Base-by-base conservation (phyloP, 805 yeast species). In the Schizosaccharomyces octosporus region DNA sequence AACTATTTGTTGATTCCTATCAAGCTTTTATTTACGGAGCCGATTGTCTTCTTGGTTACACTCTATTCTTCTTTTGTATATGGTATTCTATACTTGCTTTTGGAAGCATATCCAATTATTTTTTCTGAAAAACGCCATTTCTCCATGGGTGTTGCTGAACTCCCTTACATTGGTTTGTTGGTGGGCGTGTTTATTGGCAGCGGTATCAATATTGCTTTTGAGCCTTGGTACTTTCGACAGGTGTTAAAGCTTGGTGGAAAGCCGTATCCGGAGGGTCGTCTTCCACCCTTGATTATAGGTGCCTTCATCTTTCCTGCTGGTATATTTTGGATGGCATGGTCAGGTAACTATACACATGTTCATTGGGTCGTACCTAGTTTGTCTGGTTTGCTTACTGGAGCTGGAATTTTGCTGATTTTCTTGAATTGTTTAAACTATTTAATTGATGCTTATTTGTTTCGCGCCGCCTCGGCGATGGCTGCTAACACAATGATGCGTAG, bases 401-500 rank as follows among this genome's bases (percentile, higher is more conserved):
- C 77, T 63, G 87, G 87, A 42, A 72, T 82, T 62, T 74, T 83
- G 64, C 74, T 80, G 58, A 79, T 83, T 61, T 83, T 83, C 73
- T 73, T 81, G 65, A 80, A 86, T 39, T 77, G 81, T 63, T 55
- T 66, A 82, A 78, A 79, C 65, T 85, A 85, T 66, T 72, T 85
- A 65, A 83, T 85, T 59, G 88, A 84, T 64, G 79, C 82, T 75
- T 83, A 82, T 69, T 59, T 65, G 63, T 66, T 78, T 61, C 78
- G 81, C 68, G 87, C 93, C 1, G 94, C 94, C 5, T 83, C 89
- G 29, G 90, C 87, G 2, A 72, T 83, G 63, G 86, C 88, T 2
- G 87, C 80, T 7, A 84, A 84, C 69, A 80, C 89, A 0, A 77
- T 85, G 67, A 69, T 84, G 68, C 79, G 93, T 72, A 79, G 85